phyloP scores from a whole-genome alignment of 2,329 filamentous ascomycete genomes.

The Xylogone sp. region DNA sequence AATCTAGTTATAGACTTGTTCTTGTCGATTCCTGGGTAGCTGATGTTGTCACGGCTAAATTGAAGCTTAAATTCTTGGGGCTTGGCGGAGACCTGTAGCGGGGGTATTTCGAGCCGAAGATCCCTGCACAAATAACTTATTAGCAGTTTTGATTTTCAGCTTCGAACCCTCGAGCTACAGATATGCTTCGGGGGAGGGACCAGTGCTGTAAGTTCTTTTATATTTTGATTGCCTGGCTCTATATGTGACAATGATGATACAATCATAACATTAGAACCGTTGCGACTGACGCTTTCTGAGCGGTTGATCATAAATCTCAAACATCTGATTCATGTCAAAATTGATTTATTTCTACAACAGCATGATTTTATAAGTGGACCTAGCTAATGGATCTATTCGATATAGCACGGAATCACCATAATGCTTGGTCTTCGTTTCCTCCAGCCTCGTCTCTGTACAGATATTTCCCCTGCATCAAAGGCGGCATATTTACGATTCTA shows the following conservation, averaged over 20 bases:
- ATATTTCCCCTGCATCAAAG: constrained; percentile 31
- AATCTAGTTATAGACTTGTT: neutral
- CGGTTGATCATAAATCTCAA: constrained; percentile 51
- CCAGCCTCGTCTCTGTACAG: constrained; percentile 49
- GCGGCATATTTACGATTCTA: constrained; percentile 48
- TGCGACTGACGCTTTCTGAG: constrained; percentile 52
- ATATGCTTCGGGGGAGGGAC: neutral
- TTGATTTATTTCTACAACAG: constrained; percentile 3
- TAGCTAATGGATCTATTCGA: constrained; percentile 15
- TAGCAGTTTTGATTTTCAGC: constrained; percentile 9
- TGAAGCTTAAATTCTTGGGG: constrained; percentile 16
- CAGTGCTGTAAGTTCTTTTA: neutral
- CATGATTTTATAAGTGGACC: constrained; percentile 1
- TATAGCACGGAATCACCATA: constrained; percentile 37
- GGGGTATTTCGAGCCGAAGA: constrained; percentile 1
- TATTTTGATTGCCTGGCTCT: neutral
- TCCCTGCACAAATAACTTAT: constrained; percentile 5
- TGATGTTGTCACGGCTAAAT: neutral
- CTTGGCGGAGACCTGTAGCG: constrained; percentile 6
- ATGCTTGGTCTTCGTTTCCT: constrained; percentile 45
- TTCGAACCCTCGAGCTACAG: neutral
- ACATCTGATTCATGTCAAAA: constrained; percentile 37
- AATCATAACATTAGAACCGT: constrained; percentile 51
- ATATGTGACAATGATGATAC: constrained; percentile 43
- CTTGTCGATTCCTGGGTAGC: neutral